phyloP scores from a whole-genome alignment of 768 basidiomycete genomes.

The Hirschioporus abietinus region DNA sequence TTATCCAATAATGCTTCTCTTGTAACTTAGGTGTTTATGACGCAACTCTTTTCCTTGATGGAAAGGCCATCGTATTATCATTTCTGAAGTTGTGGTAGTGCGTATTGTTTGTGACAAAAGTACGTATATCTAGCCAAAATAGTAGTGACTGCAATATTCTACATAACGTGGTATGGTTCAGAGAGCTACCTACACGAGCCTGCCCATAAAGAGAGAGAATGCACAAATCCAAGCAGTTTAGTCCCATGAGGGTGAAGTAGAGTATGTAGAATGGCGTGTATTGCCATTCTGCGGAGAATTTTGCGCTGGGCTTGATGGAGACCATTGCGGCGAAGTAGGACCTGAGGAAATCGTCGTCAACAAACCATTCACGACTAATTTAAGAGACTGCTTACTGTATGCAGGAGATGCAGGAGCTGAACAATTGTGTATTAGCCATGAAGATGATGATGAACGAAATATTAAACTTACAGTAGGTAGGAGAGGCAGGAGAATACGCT shows the following conservation, averaged over 20 bases:
- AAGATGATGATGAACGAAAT: conserved; percentile 6
- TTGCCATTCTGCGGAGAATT: conserved; percentile 28
- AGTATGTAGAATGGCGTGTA: conserved; percentile 37
- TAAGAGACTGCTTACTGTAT: conserved; percentile 40
- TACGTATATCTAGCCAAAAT: conserved; percentile 1
- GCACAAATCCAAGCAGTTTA: conserved; percentile 14
- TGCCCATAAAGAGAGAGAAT: not conserved
- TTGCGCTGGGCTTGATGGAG: conserved; percentile 74
- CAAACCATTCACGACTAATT: not conserved
- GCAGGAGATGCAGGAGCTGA: conserved; percentile 79
- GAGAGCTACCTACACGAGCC: not conserved
- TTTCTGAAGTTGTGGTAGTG: not conserved
- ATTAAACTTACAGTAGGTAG: not conserved
- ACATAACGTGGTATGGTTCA: not conserved
- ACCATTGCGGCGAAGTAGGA: conserved; percentile 81
- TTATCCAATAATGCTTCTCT: not conserved
- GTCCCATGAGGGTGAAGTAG: conserved; percentile 49
- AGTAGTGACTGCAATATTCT: not conserved
- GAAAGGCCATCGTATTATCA: not conserved
- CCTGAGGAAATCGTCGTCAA: not conserved
- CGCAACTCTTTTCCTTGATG: not conserved
- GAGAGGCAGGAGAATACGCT: conserved; percentile 69
- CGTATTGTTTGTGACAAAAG: conserved; percentile 1
- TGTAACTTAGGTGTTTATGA: conserved; percentile 1
- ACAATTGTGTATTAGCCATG: conserved; percentile 13